Evolutionary conservation across 2,329 filamentous ascomycete species (phyloP), one percentile per base, ranked within the genome.

Genomic region (Microsporum audouinii): DNA sequence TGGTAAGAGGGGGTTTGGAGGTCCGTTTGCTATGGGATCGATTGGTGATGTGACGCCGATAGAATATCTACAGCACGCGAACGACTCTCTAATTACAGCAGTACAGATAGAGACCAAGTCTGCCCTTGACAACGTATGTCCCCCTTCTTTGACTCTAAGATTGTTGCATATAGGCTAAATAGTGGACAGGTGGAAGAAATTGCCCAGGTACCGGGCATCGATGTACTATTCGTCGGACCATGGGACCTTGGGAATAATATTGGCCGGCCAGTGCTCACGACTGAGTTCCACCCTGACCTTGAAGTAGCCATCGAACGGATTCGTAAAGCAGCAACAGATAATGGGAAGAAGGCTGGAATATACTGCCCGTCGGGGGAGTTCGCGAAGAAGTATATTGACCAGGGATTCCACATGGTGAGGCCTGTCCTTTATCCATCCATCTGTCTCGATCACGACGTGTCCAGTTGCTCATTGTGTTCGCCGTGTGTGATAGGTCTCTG

Each of bases 201-300:
- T 60, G 80, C 80, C 8, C 75, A 76, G 7, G 73, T 82, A 2
- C 75, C 77, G 1, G 80, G 80, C 1, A 76, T 82, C 5, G 80
- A 82, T 62, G 77, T 79, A 29, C 69, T 83, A 3, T 75, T 83
- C 31, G 76, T 82, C 59, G 80, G 81, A 0, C 81, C 80, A 1
- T 82, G 79, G 69, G 81, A 83, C 70, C 71, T 83, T 0, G 81
- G 82, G 27, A 84, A 83, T 66, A 82, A 80, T 59, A 82, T 83
- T 57, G 81, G 80, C 2, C 74, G 79, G 60, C 79, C 80, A 0
- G 79, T 82, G 12, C 63, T 79, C 1, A 71, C 72, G 1, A 73
- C 74, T 4, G 72, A 70, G 2, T 79, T 82, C 70, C 75, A 78
- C 51, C 74, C 75, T 1, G 78, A 83, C 63, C 67, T 83, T 55